A percentile compares a stretch with the other conserved stretches of the same genome.
These are phyloP conservation scores for Leishmania aethiopica DNA, from an alignment of 208 protist species.

Conservation along the genomic window DNA sequence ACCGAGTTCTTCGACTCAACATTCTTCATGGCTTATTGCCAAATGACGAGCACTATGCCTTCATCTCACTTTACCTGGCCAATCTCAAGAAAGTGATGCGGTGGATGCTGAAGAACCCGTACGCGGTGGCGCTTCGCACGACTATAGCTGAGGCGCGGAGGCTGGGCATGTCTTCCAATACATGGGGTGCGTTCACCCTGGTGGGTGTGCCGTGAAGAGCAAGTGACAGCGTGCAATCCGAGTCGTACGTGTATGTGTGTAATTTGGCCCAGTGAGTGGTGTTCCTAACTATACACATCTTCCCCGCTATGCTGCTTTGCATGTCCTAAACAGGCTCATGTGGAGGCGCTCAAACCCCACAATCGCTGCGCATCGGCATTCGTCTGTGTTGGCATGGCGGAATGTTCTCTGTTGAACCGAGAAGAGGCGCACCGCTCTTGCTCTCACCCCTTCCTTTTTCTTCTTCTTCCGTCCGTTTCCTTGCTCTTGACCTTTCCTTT, in stretches of 20 bases:
- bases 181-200: constrained; percentile 80
- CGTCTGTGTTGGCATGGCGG: not conserved
- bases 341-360: not conserved
- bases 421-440: not conserved
- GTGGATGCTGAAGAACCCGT: constrained; percentile 56
- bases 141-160: constrained; percentile 44
- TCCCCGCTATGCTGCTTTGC: not conserved
- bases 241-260: not conserved
- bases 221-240: not conserved
- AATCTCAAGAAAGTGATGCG: constrained; percentile 48
- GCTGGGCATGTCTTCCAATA: constrained; percentile 33
- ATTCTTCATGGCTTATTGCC: constrained; percentile 40
- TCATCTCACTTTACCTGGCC: constrained; percentile 58
- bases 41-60: constrained; percentile 48
- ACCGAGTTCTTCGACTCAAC: constrained; percentile 79
- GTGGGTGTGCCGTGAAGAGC: constrained; percentile 61
- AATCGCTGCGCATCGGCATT: not conserved
- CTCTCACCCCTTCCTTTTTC: not conserved
- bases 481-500: not conserved
- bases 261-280: not conserved
- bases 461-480: not conserved
- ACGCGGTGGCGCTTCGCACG: constrained; percentile 79
- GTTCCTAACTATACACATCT: not conserved
- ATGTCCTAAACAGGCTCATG: not conserved
- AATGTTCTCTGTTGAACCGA: not conserved